phyloP scores from a whole-genome alignment of 1,284 basidiomycete species.

The Volvariella volvacea region DNA sequence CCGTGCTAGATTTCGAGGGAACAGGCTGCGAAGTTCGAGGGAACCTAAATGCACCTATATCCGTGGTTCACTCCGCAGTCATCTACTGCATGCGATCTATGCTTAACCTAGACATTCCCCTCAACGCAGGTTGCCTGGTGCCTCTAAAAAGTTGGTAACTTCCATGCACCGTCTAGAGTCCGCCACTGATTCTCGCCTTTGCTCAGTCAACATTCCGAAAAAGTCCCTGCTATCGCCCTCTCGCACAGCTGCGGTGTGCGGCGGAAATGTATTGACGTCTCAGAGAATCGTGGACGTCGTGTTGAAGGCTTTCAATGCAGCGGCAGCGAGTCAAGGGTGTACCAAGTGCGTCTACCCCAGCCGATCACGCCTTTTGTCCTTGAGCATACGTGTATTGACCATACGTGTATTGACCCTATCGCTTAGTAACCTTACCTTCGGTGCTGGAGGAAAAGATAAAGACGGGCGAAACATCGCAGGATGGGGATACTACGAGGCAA shows the following conservation, averaged over 20 bases:
- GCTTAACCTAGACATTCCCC: conserved; percentile 87
- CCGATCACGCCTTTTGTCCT: too few relatives aligned
- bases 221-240: conserved; percentile 81
- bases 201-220: conserved; percentile 72
- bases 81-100: conserved; percentile 95
- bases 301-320: conserved; percentile 88
- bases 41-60: conserved; percentile 86
- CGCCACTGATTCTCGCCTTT: too few relatives aligned
- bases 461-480: conserved; percentile 73
- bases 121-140: conserved; percentile 90
- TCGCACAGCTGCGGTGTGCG: conserved; percentile 84
- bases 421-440: conserved; percentile 84
- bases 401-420: conserved; percentile 13
- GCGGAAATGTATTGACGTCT: conserved; percentile 88
- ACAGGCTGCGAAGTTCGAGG: conserved; percentile 87
- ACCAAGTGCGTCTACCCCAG: conserved; percentile 67
- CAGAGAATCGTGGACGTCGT: conserved; percentile 96
- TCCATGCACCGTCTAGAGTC: conserved; percentile 1
- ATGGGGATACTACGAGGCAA: conserved; percentile 92
- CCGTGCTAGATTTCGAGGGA: conserved; percentile 86
- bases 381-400: conserved; percentile 1
- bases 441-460: conserved; percentile 79
- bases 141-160: conserved; percentile 58
- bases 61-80: conserved; percentile 88
- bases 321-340: conserved; percentile 91